Percentiles rank a stretch among this genome's conserved stretches.
These are phyloP conservation scores for Casaregolazyma suthepensis DNA, from an alignment of 1,139 yeast species.

Conservation along the genomic window DNA sequence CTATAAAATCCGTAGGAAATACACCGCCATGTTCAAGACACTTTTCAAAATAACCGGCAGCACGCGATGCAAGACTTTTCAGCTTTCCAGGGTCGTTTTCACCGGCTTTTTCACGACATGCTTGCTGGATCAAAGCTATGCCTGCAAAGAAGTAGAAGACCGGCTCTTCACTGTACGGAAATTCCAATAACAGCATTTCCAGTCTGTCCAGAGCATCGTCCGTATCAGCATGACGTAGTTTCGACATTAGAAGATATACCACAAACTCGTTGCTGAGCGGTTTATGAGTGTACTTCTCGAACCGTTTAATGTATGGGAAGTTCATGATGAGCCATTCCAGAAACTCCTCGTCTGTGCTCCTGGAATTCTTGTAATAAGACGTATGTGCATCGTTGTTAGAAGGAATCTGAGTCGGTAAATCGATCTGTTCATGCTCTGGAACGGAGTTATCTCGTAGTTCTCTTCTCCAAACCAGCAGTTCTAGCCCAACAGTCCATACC, in stretches of 20 bases:
- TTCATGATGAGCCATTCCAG: slow-evolving; percentile 26
- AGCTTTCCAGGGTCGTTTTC: slow-evolving; percentile 2
- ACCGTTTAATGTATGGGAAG: slow-evolving; percentile 14
- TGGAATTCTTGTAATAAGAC: slow-evolving; percentile 6
- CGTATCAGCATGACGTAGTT: slow-evolving; percentile 21
- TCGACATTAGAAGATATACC: slow-evolving; percentile 20
- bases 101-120: slow-evolving; percentile 11
- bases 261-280: slow-evolving; percentile 9
- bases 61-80: slow-evolving; percentile 12
- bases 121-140: slow-evolving; percentile 24
- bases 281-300: background rate
- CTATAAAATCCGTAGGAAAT: slow-evolving; percentile 20
- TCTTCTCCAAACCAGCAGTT: slow-evolving; percentile 28
- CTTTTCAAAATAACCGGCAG: slow-evolving; percentile 28
- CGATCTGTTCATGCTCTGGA: background rate
- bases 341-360: slow-evolving; percentile 23
- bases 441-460: slow-evolving; percentile 16
- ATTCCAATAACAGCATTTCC: slow-evolving; percentile 39
- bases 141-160: slow-evolving; percentile 30
- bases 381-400: slow-evolving; percentile 18
- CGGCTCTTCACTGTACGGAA: slow-evolving; percentile 45
- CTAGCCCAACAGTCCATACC: slow-evolving; percentile 46
- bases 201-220: slow-evolving; percentile 26
- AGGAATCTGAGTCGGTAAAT: slow-evolving; percentile 7
- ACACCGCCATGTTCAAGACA: slow-evolving; percentile 32